phyloP scores from a whole-genome alignment of 768 basidiomycete species.

The Tulasnella sp. region DNA sequence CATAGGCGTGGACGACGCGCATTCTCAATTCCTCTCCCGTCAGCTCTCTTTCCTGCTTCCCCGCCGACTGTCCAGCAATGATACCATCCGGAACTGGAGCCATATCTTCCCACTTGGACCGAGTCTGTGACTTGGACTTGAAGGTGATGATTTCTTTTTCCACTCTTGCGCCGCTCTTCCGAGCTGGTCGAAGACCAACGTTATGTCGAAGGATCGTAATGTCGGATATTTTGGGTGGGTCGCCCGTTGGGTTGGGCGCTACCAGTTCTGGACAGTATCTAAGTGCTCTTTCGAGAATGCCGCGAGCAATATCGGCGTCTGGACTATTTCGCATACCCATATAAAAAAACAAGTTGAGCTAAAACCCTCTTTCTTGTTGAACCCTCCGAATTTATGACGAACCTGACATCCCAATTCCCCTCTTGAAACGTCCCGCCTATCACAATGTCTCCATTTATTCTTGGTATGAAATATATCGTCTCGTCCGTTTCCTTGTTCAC shows the following conservation, averaged over 20 bases:
- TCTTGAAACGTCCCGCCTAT: slow-evolving; percentile 37
- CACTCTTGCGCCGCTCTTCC: slow-evolving; percentile 46
- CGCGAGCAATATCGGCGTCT: slow-evolving; percentile 29
- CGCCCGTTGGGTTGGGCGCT: slow-evolving; percentile 24
- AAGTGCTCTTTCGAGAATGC: slow-evolving; percentile 38
- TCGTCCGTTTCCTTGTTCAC: slow-evolving; percentile 20
- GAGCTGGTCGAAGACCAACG: slow-evolving; percentile 48
- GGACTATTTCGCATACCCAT: background rate
- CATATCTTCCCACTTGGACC: background rate
- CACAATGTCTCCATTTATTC: slow-evolving; percentile 33
- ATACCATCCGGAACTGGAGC: slow-evolving; percentile 19
- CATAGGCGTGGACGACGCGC: slow-evolving; percentile 48
- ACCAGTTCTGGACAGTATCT: slow-evolving; percentile 21
- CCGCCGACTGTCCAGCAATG: slow-evolving; percentile 7
- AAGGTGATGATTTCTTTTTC: slow-evolving; percentile 37
- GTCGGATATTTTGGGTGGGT: slow-evolving; percentile 23
- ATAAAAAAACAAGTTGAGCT: background rate
- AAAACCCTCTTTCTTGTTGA: too few species aligned
- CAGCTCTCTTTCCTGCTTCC: slow-evolving; percentile 20
- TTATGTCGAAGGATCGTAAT: slow-evolving; percentile 42
- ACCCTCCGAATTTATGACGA: background rate
- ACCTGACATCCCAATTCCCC: slow-evolving; percentile 41
- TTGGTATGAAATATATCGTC: slow-evolving; percentile 52
- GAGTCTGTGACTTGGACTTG: slow-evolving; percentile 20
- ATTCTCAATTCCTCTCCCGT: slow-evolving; percentile 19